Evolutionary conservation across 257 asterid species (phyloP).

Genomic region (Gynochthodes officinalis): DNA sequence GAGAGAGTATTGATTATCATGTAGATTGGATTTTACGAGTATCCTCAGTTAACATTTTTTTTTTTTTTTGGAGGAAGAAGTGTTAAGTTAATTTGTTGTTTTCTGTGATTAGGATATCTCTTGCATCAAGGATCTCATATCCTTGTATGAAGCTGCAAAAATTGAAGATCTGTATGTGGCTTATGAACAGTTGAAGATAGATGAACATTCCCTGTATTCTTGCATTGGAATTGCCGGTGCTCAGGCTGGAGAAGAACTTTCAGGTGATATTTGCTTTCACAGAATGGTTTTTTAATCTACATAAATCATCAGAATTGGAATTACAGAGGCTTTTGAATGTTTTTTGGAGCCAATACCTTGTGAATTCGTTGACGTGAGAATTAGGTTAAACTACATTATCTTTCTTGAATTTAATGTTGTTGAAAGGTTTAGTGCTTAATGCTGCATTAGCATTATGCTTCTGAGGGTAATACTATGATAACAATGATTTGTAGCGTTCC

Average conservation of each 20-base stretch:
- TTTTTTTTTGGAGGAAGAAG: background rate
- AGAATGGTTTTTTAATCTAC: background rate
- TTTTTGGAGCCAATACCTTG: background rate
- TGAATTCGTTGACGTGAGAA: background rate
- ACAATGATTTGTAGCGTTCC: background rate
- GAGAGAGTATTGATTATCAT: background rate
- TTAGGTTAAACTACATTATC: background rate
- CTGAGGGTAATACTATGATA: background rate
- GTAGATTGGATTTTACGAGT: background rate
- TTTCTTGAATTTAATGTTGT: background rate
- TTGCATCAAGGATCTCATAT: constrained; percentile 85
- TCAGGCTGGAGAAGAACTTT: constrained; percentile 68
- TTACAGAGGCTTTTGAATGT: background rate
- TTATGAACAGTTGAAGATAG: constrained; percentile 80
- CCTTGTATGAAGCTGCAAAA: constrained; percentile 78
- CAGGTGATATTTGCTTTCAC: constrained; percentile 43
- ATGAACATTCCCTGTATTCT: constrained; percentile 77
- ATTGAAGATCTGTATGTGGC: constrained; percentile 77
- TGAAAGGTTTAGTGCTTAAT: background rate
- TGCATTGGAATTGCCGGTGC: constrained; percentile 92
- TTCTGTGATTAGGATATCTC: constrained; percentile 67
- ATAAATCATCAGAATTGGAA: background rate
- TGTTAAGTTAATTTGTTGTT: constrained; percentile 1
- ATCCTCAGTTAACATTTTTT: background rate
- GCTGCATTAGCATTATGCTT: background rate